Evolutionary conservation across 2,329 filamentous ascomycete genomes (phyloP), one percentile per base, ranked within the genome.

Genomic region (Cladophialophora immunda): DNA sequence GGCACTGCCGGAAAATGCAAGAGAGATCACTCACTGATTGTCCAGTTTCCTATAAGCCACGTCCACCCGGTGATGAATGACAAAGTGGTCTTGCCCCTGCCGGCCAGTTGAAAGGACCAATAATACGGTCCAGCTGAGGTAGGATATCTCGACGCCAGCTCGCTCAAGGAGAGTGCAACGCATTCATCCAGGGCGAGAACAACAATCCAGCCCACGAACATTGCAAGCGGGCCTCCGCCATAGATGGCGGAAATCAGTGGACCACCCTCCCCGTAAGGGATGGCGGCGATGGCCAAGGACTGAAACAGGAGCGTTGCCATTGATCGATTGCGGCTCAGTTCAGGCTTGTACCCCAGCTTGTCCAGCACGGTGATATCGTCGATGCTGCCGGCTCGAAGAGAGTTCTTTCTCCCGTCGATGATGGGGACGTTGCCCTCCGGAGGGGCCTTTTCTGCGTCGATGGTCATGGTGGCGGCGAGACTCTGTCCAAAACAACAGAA

Each of bases 231-330:
- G 0, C 85, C 85, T 8, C 78, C 79, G 52, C 78, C 79, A 56
- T 80, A 80, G 67, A 81, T 81, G 58, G 81, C 80, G 30, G 73
- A 79, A 59, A 81, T 74, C 85, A 86, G 67, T 83, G 88, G 4
- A 85, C 62, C 64, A 38, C 70, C 71, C 45, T 70, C 68, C n/a
- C 69, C 70, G 53, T 69, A 72, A 13, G 70, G 86, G 55, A 88
- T 85, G 22, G 86, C 86, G 32, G 86, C 86, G 32, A 89, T 88
- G 25, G 86, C 86, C 7, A 89, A 78, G 0, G 84, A 84, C 75
- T 89, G 86, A 74, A 89, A 89, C 13, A 89, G 79, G 0, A 90
- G 78, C 0, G 86, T 88, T 68, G 84, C 81, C 72, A 89, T 82
- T 0, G 86, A 88, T 34, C 87, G 82, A 68, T 89, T 89, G 25